Evolutionary conservation across 495 filamentous ascomycete genomes (phyloP).

Genomic region (Lasiosphaeria hispida): DNA sequence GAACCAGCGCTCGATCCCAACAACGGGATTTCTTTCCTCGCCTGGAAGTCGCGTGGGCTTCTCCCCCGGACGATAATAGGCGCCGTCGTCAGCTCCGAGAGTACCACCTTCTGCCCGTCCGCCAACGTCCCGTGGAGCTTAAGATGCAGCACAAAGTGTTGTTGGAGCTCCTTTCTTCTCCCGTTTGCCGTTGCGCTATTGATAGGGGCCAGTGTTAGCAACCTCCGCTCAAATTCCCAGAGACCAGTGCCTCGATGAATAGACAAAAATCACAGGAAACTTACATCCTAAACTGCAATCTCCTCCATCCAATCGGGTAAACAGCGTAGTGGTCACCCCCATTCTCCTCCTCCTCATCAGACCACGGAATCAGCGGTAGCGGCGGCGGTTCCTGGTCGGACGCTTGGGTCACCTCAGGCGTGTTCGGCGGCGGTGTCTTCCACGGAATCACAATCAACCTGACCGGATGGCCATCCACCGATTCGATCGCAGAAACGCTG

Average conservation of each 20-base stretch:
- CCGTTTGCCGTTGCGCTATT: constrained; percentile 63
- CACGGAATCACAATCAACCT: constrained; percentile 93
- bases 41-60: constrained; percentile 79
- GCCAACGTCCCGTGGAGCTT: constrained; percentile 70
- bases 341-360: constrained; percentile 64
- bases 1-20: constrained; percentile 68
- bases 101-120: constrained; percentile 63
- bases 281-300: constrained; percentile 81
- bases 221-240: too few species aligned
- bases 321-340: constrained; percentile 68
- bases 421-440: constrained; percentile 87
- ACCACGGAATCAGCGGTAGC: constrained; percentile 72
- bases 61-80: constrained; percentile 76
- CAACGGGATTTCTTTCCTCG: constrained; percentile 71
- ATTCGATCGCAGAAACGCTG: constrained; percentile 80
- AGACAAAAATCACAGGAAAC: constrained; percentile 24
- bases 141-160: constrained; percentile 75
- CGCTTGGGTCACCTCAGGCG: constrained; percentile 53
- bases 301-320: constrained; percentile 85
- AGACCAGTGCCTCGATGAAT: too few species aligned
- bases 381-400: constrained; percentile 58
- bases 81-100: constrained; percentile 71
- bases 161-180: constrained; percentile 74
- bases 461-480: constrained; percentile 82
- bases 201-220: too few species aligned